A percentile compares a stretch with the other conserved stretches of the same genome.
phyloP scores from a whole-genome alignment of 2,329 filamentous ascomycete species.

The Ophiostoma montium region DNA sequence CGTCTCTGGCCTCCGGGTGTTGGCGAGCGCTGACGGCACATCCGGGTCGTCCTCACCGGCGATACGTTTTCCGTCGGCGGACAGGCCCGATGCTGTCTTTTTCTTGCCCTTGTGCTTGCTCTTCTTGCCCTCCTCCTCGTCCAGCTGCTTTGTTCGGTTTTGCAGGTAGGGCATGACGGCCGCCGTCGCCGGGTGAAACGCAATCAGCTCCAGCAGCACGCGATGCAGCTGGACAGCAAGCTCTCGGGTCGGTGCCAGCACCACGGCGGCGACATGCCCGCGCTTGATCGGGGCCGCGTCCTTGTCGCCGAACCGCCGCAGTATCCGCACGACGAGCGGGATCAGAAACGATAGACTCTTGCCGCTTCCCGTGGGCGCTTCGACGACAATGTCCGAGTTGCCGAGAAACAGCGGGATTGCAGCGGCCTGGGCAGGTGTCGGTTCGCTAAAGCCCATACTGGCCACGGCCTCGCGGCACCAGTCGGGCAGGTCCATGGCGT shows the following conservation, averaged over 20 bases:
- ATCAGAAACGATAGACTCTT: slow-evolving; percentile 77
- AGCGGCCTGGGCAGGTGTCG: slow-evolving; percentile 85
- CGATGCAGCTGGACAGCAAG: slow-evolving; percentile 80
- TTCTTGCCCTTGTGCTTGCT: slow-evolving; percentile 34
- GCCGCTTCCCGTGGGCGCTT: slow-evolving; percentile 62
- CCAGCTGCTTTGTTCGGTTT: slow-evolving; percentile 14
- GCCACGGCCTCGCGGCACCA: slow-evolving; percentile 78
- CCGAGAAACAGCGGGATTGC: slow-evolving; percentile 77
- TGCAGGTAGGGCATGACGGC: slow-evolving; percentile 42
- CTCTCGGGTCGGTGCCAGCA: slow-evolving; percentile 88
- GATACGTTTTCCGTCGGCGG: slow-evolving; percentile 12
- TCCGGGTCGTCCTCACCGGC: slow-evolving; percentile 10
- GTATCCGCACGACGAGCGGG: slow-evolving; percentile 66
- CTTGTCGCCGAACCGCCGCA: slow-evolving; percentile 36
- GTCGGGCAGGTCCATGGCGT: slow-evolving; percentile 54
- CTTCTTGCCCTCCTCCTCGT: not conserved
- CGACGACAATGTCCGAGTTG: slow-evolving; percentile 86
- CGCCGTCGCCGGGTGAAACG: slow-evolving; percentile 71
- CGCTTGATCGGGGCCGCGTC: slow-evolving; percentile 56
- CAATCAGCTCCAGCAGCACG: slow-evolving; percentile 61
- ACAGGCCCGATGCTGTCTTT: slow-evolving; percentile 1
- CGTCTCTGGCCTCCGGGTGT: slow-evolving; percentile 26
- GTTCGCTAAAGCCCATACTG: slow-evolving; percentile 60
- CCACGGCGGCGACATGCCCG: slow-evolving; percentile 79
- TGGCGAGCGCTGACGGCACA: not conserved